phyloP scores from a whole-genome alignment of 2,329 filamentous ascomycete species.

The Parastagonospora nodorum region DNA sequence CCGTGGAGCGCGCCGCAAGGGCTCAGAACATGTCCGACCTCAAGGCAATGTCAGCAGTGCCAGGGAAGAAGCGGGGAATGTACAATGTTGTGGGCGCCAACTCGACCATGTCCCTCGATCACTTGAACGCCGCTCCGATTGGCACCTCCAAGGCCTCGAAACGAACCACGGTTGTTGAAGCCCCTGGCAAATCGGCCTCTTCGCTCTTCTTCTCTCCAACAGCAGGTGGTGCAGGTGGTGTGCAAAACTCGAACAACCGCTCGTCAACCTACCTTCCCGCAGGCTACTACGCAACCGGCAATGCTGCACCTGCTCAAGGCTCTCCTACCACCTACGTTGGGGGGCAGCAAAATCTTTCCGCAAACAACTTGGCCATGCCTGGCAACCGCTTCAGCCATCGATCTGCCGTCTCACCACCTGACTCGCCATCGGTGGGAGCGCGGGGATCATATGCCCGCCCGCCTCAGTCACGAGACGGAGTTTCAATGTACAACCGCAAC shows the following conservation, averaged over 20 bases:
- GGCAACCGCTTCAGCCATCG: slow-evolving; percentile 43
- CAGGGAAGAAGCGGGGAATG: slow-evolving; percentile 44
- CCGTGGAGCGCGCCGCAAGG: slow-evolving; percentile 82
- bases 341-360: slow-evolving; percentile 41
- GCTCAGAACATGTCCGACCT: slow-evolving; percentile 71
- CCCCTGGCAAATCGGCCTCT: slow-evolving; percentile 32
- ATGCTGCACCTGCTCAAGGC: slow-evolving; percentile 53
- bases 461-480: slow-evolving; percentile 39
- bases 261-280: slow-evolving; percentile 84
- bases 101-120: slow-evolving; percentile 63
- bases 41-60: slow-evolving; percentile 63
- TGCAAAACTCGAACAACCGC: slow-evolving; percentile 59
- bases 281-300: slow-evolving; percentile 83
- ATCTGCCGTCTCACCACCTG: slow-evolving; percentile 41
- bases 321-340: slow-evolving; percentile 51
- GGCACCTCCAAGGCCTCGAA: slow-evolving; percentile 38
- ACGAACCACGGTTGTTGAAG: slow-evolving; percentile 26
- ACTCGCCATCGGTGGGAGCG: slow-evolving; percentile 41
- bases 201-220: slow-evolving; percentile 96
- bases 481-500: slow-evolving; percentile 43
- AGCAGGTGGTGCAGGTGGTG: slow-evolving; percentile 62
- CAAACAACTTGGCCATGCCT: slow-evolving; percentile 32
- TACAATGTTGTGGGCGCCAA: slow-evolving; percentile 54
- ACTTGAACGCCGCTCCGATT: slow-evolving; percentile 46
- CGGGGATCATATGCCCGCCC: slow-evolving; percentile 41